Evolutionary conservation across 2,329 filamentous ascomycete genomes (phyloP), one percentile per base, ranked within the genome.

Genomic region (Macrophomina phaseolina): DNA sequence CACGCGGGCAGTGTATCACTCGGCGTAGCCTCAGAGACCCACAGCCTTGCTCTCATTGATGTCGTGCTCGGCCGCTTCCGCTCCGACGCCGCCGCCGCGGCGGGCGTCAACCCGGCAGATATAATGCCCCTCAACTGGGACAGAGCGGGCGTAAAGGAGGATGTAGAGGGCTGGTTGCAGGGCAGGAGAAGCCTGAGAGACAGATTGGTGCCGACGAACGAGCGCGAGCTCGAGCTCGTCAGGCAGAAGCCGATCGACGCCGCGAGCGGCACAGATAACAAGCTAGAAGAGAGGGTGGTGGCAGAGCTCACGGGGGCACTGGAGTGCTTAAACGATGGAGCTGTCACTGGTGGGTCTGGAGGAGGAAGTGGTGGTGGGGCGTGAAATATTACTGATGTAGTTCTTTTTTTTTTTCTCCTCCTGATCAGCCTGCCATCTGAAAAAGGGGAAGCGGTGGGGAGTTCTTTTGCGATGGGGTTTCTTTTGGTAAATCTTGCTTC

Each of bases 61-160:
- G 85, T 87, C 53, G 90, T 97, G 6, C 81, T 98, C 4, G 85
- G 86, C 5, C 86, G 86, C 7, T 87, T 92, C 73, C 85, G 85
- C 75, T 74, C 87, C 9, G 82, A 84, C 9, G 92, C 91, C 60
- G 85, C 85, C n/a, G 87, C 90, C 28, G 48, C 52, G 9, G 51
- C 28, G 2, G 75, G 73, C 0, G 82, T 86, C 64, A 78, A 83
- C 5, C 55, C 55, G 3, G 79, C 79, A 14, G 89, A 93, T 30
- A 89, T 97, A 1, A 87, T 90, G 14, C 83, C 87, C 8, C 83
- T 97, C 6, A 84, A 87, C 63, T 97, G 92, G 89, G 92, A 97
- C 74, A 84, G 86, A 12, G 83, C 85, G 0, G 83, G 84, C 1
- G 85, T 96, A 55, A 85, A 90, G 70, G 94, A 97, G 75, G 93